Evolutionary conservation across 2,329 filamentous ascomycete genomes (phyloP), one percentile per base, ranked within the genome.

Genomic region (Zelopaecilomyces penicillatus): DNA sequence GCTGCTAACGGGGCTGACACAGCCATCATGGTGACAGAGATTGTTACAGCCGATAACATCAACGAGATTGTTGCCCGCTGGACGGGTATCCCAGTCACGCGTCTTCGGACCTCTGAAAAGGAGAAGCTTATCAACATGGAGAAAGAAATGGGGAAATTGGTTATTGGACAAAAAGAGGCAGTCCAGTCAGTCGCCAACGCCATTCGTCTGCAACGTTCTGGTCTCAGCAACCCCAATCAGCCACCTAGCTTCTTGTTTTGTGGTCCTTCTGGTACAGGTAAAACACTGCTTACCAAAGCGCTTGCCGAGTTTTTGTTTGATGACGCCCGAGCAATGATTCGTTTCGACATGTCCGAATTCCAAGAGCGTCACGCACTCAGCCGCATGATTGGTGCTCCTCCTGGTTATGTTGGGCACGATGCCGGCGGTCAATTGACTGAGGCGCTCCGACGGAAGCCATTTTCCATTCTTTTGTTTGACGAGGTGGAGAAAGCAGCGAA

Each of bases 291-390:
- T 46, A 97, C 91, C 52, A 98, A 98, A 68, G 93, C 91, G 11
- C 76, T 98, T 48, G 93, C 93, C 40, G 93, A 98, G 65, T 98
- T 98, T 72, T 74, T 98, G 29, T 98, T 98, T 70, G 93, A 98
- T 62, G 93, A 98, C 56, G 71, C 91, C 28, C 96, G 96, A 71
- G 75, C 91, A 31, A 97, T 98, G 93, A 95, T 98, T 57, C 85
- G 93, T 34, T 95, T 98, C 70, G 93, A 98, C 64, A 98, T 98
- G 93, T 97, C 91, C 5, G 93, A 98, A 67, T 98, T 98, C 66
- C 94, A 98, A 66, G 93, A 98, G 67, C 84, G 91, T 5, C 93
- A 98, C 64, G 85, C 91, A 1, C 78, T 98, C 10, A 95, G 88
- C 63, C 82, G 93, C 49, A 96, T 98, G 88, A 98, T 98, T 56